Conservation (phyloP, 164 flowering plant species). For the Vitis amurensis region DNA sequence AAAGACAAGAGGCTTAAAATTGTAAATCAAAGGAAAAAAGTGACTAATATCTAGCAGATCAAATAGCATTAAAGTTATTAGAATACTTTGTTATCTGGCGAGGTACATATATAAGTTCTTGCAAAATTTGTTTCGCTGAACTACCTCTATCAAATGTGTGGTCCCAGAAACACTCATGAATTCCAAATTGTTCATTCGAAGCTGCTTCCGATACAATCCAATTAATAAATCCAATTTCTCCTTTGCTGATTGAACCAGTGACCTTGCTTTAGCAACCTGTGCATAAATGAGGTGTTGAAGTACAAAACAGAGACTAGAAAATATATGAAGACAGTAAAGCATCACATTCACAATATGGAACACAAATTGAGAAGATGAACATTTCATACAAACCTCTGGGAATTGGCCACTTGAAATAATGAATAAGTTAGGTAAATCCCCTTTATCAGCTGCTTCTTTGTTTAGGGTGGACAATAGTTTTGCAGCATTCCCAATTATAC, state of each 20-base stretch:
- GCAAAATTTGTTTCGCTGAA: not conserved
- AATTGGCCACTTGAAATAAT: slow-evolving; percentile 53
- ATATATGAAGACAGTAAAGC: not conserved
- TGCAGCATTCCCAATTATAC: slow-evolving; percentile 50
- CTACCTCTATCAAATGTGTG: slow-evolving; percentile 94
- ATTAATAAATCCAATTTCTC: slow-evolving; percentile 68
- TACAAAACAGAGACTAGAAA: not conserved
- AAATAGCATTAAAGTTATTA: no score
- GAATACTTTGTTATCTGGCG: no score
- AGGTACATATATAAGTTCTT: no score
- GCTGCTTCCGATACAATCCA: slow-evolving; percentile 59
- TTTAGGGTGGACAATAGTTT: slow-evolving; percentile 67
- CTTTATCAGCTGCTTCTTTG: slow-evolving; percentile 79
- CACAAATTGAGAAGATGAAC: slow-evolving; percentile 2
- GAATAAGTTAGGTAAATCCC: slow-evolving; percentile 64
- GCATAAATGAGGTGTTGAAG: not conserved
- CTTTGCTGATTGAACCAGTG: slow-evolving; percentile 47
- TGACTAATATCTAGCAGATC: no score
- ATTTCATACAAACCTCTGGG: slow-evolving; percentile 54
- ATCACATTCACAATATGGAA: not conserved
- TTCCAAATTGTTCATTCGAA: slow-evolving; percentile 62
- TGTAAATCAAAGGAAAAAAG: no score
- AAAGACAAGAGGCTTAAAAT: no score
- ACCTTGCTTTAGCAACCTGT: slow-evolving; percentile 64
- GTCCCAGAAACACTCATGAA: slow-evolving; percentile 77